phyloP scores from a whole-genome alignment of 208 protist species.

The Leptomonas seymouri region DNA sequence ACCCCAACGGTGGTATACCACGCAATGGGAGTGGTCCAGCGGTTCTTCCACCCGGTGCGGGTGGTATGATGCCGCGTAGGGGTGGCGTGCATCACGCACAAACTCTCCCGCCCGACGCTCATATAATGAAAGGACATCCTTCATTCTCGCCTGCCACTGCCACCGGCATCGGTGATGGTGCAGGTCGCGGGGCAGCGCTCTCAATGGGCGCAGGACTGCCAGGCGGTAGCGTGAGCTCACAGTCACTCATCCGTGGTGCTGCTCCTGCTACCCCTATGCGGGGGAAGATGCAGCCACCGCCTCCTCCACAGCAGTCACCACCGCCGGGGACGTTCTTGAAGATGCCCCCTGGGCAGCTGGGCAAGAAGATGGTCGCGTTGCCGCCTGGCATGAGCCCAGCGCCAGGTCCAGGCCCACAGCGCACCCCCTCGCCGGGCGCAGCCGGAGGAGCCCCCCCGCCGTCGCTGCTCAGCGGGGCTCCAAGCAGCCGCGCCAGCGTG shows the following conservation, averaged over 20 bases:
- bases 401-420: background rate
- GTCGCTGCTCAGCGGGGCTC: slow-evolving; percentile 2
- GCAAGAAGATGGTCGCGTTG: background rate
- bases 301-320: slow-evolving; percentile 1
- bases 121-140: slow-evolving; percentile 4
- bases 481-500: too few relatives aligned
- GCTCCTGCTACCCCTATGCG: background rate
- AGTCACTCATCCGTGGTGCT: background rate
- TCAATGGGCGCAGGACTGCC: too few relatives aligned
- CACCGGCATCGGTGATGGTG: background rate
- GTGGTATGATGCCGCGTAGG: background rate
- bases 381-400: slow-evolving; percentile 6
- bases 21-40: background rate
- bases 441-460: background rate
- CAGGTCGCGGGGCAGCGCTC: background rate
- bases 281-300: slow-evolving; percentile 1
- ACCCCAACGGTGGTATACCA: background rate
- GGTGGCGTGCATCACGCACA: background rate
- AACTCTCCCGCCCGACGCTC: slow-evolving; percentile 7
- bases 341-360: slow-evolving; percentile 13
- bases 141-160: background rate
- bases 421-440: background rate
- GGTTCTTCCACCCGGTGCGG: slow-evolving; percentile 1
- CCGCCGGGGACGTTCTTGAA: slow-evolving; percentile 20
- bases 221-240: background rate